phyloP scores from a whole-genome alignment of 2,329 filamentous ascomycete genomes.

The Colletotrichum theobromicola region DNA sequence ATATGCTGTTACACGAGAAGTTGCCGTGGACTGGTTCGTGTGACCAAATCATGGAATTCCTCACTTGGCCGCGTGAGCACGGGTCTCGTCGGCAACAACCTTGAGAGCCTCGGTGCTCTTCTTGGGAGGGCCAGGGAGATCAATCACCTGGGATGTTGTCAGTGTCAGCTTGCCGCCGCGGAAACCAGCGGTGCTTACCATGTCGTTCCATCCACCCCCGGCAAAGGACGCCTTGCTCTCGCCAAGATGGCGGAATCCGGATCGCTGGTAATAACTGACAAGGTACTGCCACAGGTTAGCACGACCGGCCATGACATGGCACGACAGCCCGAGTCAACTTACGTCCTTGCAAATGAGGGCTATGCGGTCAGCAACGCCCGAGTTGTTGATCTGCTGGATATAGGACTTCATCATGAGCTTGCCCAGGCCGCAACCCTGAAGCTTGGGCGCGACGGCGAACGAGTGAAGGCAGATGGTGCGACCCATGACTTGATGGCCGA shows the following conservation, averaged over 20 bases:
- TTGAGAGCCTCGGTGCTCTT: conserved; percentile 4
- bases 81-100: neutral
- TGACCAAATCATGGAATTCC: neutral
- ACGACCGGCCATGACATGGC: neutral
- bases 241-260: conserved; percentile 74
- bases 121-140: conserved; percentile 25
- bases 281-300: conserved; percentile 54
- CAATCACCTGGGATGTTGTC: conserved; percentile 25
- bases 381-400: conserved; percentile 75
- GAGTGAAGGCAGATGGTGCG: conserved; percentile 83
- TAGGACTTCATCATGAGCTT: conserved; percentile 77
- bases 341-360: conserved; percentile 79
- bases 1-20: neutral
- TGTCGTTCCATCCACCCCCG: conserved; percentile 81
- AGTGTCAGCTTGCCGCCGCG: neutral
- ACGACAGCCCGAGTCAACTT: conserved; percentile 28
- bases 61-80: neutral
- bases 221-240: conserved; percentile 74
- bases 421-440: conserved; percentile 77
- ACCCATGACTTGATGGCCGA: conserved; percentile 77
- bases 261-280: conserved; percentile 76
- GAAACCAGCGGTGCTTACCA: conserved; percentile 60
- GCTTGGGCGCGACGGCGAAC: conserved; percentile 76
- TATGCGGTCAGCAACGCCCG: conserved; percentile 73
- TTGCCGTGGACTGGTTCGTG: neutral